phyloP scores from a whole-genome alignment of 768 basidiomycete species.

The Rhizopogon roseolus region DNA sequence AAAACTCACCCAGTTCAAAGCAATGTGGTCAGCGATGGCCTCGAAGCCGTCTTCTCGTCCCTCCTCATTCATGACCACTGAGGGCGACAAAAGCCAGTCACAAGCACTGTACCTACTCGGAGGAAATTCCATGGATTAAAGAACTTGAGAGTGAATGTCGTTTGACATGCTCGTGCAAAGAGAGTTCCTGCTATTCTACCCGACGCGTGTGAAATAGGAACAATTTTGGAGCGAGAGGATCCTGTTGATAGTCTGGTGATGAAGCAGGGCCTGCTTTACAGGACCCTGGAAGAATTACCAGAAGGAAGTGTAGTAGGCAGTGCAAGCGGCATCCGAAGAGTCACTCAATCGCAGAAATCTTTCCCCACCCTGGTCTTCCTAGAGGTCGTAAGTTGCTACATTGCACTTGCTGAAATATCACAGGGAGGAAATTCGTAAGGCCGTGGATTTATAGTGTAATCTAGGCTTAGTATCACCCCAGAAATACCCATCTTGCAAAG shows the following conservation, averaged over 20 bases:
- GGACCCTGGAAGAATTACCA: conserved; percentile 75
- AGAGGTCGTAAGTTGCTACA: conserved; percentile 69
- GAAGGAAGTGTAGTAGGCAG: conserved; percentile 90
- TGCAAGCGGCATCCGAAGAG: conserved; percentile 88
- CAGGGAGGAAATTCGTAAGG: conserved; percentile 87
- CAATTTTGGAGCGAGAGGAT: conserved; percentile 82
- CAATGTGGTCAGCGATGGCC: conserved; percentile 63
- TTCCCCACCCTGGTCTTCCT: conserved; percentile 76
- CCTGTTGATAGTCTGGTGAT: conserved; percentile 87
- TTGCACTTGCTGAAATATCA: neutral
- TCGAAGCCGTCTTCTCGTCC: conserved; percentile 53
- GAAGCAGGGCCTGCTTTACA: conserved; percentile 67
- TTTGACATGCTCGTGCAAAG: conserved; percentile 98
- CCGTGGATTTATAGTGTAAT: neutral
- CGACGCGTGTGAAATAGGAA: conserved; percentile 78
- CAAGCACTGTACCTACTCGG: conserved; percentile 86
- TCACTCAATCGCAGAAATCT: conserved; percentile 81
- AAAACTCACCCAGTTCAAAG: conserved; percentile 89
- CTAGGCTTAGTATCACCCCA: conserved; percentile 23
- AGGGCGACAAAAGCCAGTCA: conserved; percentile 86
- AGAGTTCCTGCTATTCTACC: conserved; percentile 90
- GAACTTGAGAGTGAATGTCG: conserved; percentile 69
- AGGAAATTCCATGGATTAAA: conserved; percentile 95
- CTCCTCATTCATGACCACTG: conserved; percentile 63
- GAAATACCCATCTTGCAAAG: conserved; percentile 88